phyloP scores from a whole-genome alignment of 2,329 filamentous ascomycete genomes.

The Proliferodiscus dingleyae region DNA sequence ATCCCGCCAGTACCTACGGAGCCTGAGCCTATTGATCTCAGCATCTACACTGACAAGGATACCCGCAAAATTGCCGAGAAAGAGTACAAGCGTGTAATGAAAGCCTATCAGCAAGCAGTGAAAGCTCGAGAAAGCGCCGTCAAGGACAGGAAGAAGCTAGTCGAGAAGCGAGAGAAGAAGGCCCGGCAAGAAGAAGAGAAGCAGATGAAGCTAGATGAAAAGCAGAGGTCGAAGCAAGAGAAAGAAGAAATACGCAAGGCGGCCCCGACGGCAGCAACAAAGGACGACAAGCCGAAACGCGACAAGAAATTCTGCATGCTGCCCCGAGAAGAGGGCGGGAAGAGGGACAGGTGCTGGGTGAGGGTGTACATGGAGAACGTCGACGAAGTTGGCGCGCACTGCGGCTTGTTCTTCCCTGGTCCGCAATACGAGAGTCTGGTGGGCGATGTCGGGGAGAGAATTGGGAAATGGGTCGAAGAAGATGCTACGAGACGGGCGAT shows the following conservation, averaged over 20 bases:
- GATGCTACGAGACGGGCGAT: slow-evolving; percentile 38
- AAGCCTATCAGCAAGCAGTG: slow-evolving; percentile 60
- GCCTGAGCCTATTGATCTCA: slow-evolving; percentile 52
- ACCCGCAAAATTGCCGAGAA: slow-evolving; percentile 65
- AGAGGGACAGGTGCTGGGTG: slow-evolving; percentile 68
- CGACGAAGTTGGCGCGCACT: slow-evolving; percentile 83
- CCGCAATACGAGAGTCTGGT: slow-evolving; percentile 72
- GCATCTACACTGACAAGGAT: slow-evolving; percentile 57
- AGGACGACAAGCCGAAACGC: slow-evolving; percentile 28
- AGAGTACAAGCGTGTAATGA: slow-evolving; percentile 57
- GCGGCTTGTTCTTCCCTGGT: slow-evolving; percentile 70
- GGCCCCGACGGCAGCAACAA: slow-evolving; percentile 2
- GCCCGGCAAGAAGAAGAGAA: slow-evolving; percentile 37
- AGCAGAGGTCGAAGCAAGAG: slow-evolving; percentile 29
- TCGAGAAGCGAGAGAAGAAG: slow-evolving; percentile 47
- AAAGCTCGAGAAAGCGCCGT: slow-evolving; percentile 63
- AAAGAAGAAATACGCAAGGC: slow-evolving; percentile 28
- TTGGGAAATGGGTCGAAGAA: slow-evolving; percentile 66
- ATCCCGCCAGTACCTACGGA: slow-evolving; percentile 48
- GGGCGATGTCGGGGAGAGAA: slow-evolving; percentile 63
- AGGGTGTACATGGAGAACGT: slow-evolving; percentile 75
- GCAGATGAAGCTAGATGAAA: slow-evolving; percentile 29
- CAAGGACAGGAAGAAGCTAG: slow-evolving; percentile 55
- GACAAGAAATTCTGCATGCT: slow-evolving; percentile 71
- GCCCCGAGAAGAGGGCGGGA: slow-evolving; percentile 50